A percentile compares a stretch with the other conserved stretches of the same genome.
Conservation (phyloP, 345 rosid species). For the Citrus medica region DNA sequence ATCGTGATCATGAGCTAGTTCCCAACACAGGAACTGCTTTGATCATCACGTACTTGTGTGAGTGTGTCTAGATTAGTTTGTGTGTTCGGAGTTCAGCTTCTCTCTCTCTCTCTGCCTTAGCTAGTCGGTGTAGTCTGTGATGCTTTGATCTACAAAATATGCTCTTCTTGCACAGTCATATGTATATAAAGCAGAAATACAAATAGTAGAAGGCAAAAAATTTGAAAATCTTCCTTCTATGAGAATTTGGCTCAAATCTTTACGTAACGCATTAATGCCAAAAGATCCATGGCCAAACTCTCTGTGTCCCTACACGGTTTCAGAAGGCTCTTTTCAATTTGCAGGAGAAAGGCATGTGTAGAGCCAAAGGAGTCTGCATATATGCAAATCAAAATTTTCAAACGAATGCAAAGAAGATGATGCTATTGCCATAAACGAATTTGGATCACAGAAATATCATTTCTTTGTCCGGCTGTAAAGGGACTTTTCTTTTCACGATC, state of each 20-base stretch:
- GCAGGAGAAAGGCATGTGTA: not conserved
- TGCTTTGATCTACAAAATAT: not conserved
- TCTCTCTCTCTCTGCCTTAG: not conserved
- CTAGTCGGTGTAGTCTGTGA: not conserved
- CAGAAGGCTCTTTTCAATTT: not conserved
- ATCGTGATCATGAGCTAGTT: conserved; percentile 20
- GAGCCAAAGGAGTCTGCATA: too few species aligned
- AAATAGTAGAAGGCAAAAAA: not conserved
- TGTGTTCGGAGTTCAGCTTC: not conserved
- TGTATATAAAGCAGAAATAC: not conserved
- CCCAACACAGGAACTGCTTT: not conserved
- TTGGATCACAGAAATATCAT: not conserved
- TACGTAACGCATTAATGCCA: not conserved
- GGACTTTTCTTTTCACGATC: not conserved
- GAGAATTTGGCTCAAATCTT: not conserved
- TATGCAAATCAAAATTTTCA: not conserved
- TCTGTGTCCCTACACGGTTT: not conserved
- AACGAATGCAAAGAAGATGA: not conserved
- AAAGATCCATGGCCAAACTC: not conserved
- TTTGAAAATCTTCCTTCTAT: not conserved
- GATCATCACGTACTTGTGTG: not conserved
- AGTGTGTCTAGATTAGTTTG: not conserved
- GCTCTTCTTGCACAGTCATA: not conserved
- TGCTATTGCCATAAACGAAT: not conserved
- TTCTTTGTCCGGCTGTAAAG: not conserved